Base-by-base conservation (phyloP, 306 rosid species). In the Calophaca sinica region DNA sequence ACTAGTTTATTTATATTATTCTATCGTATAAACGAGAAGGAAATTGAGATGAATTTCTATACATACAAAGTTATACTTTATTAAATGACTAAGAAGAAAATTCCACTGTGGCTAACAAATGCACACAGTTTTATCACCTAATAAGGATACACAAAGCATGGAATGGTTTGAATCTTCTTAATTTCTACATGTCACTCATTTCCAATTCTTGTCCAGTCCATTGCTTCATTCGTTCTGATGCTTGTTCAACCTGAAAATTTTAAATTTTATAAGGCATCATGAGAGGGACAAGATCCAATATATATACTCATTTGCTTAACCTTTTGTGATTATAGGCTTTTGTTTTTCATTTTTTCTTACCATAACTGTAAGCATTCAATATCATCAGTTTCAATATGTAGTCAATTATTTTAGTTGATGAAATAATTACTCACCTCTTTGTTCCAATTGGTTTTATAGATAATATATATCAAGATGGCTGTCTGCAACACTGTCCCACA, bases 401-500 rank as follows among this genome's bases (percentile, higher is more conserved):
- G 50, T 65, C 9, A 57, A 13, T 73, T 61, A 4, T 49, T 46
- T 58, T 35, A 60, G 26, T 20, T 20, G 26, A 20, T 20, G 26
- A 20, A 20, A 20, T 1, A 20, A 20, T 20, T 20, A 20, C 33
- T 81, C 58, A 90, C 99, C 96, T 94, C 99, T 36, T 78, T 80
- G 20, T 81, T 92, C 99, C 97, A 92, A 59, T 94, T 87, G 73
- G 99, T 94, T 80, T 77, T 92, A 35, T 68, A 90, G 62, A 85
- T 75, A 54, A 94, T 86, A 38, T 48, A 68, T 71, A 90, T 5
- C 67, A 92, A 89, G 61, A 94, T 88, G 49, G 82, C 4, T 8
- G 99, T 94, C 79, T 94, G 98, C 76, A 94, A 85, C 50, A 81
- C 44, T 53, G 99, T 94, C 59, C 99, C 99, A 42, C 82, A 79